phyloP scores from a whole-genome alignment of 352 stramenopile species.

The Saprolegnia diclina region DNA sequence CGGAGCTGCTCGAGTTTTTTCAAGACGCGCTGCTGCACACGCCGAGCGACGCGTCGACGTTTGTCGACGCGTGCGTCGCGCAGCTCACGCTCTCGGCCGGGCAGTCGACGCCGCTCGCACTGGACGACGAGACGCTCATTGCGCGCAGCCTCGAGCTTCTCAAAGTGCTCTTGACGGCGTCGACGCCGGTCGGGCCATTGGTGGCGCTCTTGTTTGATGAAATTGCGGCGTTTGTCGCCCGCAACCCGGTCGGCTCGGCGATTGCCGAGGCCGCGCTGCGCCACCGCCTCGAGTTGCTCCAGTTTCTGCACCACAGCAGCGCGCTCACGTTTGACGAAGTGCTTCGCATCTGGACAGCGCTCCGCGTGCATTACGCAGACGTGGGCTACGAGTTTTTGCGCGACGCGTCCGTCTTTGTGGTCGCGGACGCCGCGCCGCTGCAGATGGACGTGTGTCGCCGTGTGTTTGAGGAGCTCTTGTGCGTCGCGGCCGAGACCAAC shows the following conservation, averaged over 20 bases:
- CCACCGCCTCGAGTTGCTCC: slow-evolving; percentile 79
- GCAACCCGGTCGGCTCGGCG: slow-evolving; percentile 45
- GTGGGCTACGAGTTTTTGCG: slow-evolving; percentile 83
- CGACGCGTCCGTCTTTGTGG: slow-evolving; percentile 54
- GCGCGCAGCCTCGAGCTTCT: slow-evolving; percentile 42
- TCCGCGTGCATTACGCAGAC: slow-evolving; percentile 77
- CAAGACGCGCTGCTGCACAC: slow-evolving; percentile 1
- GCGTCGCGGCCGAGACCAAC: slow-evolving; percentile 52
- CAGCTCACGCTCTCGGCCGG: not conserved
- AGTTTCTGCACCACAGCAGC: slow-evolving; percentile 68
- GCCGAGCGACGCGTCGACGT: not conserved
- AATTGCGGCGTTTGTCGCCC: slow-evolving; percentile 65
- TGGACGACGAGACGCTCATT: slow-evolving; percentile 12
- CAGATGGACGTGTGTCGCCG: slow-evolving; percentile 66
- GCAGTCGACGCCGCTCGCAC: not conserved
- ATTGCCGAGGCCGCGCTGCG: slow-evolving; percentile 67
- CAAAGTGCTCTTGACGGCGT: slow-evolving; percentile 82
- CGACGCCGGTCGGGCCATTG: slow-evolving; percentile 62
- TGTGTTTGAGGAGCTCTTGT: slow-evolving; percentile 81
- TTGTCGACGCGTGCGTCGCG: slow-evolving; percentile 22
- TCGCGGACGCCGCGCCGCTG: slow-evolving; percentile 40
- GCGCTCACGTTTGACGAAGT: slow-evolving; percentile 63
- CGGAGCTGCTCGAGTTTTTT: slow-evolving; percentile 51
- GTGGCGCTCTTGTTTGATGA: slow-evolving; percentile 80
- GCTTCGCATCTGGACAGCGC: slow-evolving; percentile 60